Base-by-base conservation (phyloP, 495 filamentous ascomycete species). In the Evernia prunastri region DNA sequence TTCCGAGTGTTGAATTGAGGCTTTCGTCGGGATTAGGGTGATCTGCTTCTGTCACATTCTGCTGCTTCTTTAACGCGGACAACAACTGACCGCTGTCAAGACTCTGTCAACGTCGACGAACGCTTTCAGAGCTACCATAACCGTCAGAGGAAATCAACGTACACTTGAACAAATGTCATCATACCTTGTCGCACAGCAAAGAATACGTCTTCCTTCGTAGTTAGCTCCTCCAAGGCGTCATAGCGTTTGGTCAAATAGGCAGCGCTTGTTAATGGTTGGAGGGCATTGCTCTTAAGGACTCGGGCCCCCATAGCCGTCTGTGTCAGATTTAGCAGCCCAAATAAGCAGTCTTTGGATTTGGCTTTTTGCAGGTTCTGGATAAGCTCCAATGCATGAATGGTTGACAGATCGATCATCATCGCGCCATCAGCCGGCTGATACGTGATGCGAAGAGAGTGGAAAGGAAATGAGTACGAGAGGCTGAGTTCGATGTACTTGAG, bases 401-500 rank as follows among this genome's bases (percentile, higher is more conserved):
- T 94, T 15, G 89, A 85, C 1, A 91, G 80, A 72, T 97, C 94
- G 66, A 97, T 92, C 76, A 92, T 89, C 94, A 98, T 96, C 0
- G 90, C 88, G 25, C 91, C 90, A 70, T 96, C 88, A 2, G 91
- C 91, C n/a, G 90, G 87, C 70, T 89, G 85, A 67, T 93, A 96
- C 66, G 85, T 88, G 70, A 97, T 88, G 3, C 91, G 85, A 36
- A 98, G 81, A 23, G 92, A 91, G 69, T 92, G 89, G 49, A 81
- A 79, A 12, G 82, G 76, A 69, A 97, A 96, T 2, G 81, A 80
- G 59, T 84, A 75, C n/a, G 77, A 73, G 31, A 87, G 75, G 4
- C 82, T 82, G 1, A 86, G 74, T 65, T 95, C 89, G 36, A 95
- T 80, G 72, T 92, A 96, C 69, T 90, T 90, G 66, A 97, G 75